A percentile compares a stretch with the other conserved stretches of the same genome.
phyloP scores from a whole-genome alignment of 306 rosid genomes.

The Gastrolobium villosum region DNA sequence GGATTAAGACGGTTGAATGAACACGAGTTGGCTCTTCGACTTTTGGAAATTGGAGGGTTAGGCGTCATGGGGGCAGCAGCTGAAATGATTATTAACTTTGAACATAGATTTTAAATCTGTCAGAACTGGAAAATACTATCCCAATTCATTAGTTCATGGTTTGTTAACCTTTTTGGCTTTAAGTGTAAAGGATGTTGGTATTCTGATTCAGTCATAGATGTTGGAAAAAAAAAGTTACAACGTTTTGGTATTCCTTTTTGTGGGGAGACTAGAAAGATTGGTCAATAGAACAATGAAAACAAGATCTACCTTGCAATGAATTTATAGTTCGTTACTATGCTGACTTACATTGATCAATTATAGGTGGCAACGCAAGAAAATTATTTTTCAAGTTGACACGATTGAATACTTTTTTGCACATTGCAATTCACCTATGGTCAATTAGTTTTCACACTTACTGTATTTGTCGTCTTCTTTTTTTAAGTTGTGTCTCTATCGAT shows the following conservation, averaged over 20 bases:
- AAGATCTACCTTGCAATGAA: constrained; percentile 1
- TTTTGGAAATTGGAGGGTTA: constrained; percentile 77
- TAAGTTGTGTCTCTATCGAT: background rate
- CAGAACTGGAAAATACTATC: constrained; percentile 25
- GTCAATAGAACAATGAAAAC: background rate
- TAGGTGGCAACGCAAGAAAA: background rate
- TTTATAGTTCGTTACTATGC: background rate
- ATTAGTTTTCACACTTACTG: constrained; percentile 4
- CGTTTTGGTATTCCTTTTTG: background rate
- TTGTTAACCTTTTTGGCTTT: constrained; percentile 15
- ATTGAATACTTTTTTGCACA: background rate
- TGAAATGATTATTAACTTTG: constrained; percentile 66
- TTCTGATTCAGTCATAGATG: background rate
- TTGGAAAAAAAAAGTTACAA: background rate
- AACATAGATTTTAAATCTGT: constrained; percentile 48
- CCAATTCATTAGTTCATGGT: background rate
- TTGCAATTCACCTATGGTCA: constrained; percentile 5
- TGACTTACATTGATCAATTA: background rate
- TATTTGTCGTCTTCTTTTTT: background rate
- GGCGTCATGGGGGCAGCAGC: constrained; percentile 91
- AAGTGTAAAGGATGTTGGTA: background rate
- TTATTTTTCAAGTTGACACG: background rate
- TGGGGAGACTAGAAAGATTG: constrained; percentile 10
- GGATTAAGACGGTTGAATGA: constrained; percentile 75
- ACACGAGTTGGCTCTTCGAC: constrained; percentile 80